Evolutionary conservation across 164 flowering plant species (phyloP).

Genomic region (Nymphaea colorata): DNA sequence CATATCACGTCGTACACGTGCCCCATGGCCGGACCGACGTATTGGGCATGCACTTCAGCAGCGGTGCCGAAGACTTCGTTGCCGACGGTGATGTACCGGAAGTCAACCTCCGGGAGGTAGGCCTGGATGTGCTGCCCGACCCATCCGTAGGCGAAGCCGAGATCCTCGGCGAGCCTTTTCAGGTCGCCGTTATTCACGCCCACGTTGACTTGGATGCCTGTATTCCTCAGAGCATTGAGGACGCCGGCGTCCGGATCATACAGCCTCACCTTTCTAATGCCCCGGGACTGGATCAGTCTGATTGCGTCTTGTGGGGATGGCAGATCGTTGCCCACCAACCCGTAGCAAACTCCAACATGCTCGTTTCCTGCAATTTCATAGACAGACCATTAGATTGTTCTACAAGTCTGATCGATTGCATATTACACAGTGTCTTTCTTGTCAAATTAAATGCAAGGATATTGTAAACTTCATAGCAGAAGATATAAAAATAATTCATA

Average conservation of each 20-base stretch:
- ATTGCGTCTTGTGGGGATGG: conserved; percentile 22
- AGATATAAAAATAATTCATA: no score
- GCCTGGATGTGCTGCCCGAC: conserved; percentile 20
- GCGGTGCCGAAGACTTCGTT: conserved; percentile 27
- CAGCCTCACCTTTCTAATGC: conserved; percentile 26
- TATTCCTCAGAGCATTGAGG: conserved; percentile 30
- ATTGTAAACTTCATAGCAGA: no score
- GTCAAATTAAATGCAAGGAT: no score
- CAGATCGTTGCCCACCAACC: conserved; percentile 32
- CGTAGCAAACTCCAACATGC: conserved; percentile 11
- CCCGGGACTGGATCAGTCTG: conserved; percentile 14
- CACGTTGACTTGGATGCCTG: conserved; percentile 28
- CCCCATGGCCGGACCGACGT: conserved; percentile 29
- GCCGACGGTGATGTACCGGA: conserved; percentile 35
- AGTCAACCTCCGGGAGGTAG: conserved; percentile 17
- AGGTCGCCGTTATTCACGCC: conserved; percentile 32
- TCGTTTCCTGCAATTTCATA: no score
- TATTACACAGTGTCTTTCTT: no score
- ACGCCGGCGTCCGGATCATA: conserved; percentile 22
- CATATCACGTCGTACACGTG: conserved; percentile 16
- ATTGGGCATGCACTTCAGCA: conserved; percentile 10
- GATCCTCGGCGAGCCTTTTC: conserved; percentile 19
- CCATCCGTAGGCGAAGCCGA: conserved; percentile 23
- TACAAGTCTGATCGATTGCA: no score
- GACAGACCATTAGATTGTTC: no score